Conservation (phyloP, 768 basidiomycete genomes). For the Tulasnella sp. region DNA sequence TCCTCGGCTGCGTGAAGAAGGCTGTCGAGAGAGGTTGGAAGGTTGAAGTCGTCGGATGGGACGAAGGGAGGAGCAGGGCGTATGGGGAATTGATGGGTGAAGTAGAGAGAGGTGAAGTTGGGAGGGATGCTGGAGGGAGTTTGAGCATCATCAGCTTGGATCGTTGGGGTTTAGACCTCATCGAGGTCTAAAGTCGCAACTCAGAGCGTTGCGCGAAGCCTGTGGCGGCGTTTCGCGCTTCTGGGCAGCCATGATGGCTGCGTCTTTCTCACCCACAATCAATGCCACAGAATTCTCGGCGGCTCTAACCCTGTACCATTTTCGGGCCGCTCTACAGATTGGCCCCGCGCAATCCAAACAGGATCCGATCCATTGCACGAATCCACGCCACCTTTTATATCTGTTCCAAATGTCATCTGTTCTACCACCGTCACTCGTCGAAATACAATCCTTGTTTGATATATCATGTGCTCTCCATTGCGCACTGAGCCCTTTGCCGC, state of each 20-base stretch:
- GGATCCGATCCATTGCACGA: no score
- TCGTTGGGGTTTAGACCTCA: slow-evolving; percentile 48
- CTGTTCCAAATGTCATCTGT: no score
- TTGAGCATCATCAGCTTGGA: slow-evolving; percentile 48
- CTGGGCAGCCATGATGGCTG: no score
- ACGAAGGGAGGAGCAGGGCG: slow-evolving; percentile 63
- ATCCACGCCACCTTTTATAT: no score
- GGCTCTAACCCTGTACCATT: no score
- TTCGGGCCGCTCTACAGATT: no score
- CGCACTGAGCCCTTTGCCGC: no score
- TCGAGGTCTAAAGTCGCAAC: slow-evolving; percentile 20
- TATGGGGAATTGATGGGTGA: slow-evolving; percentile 39
- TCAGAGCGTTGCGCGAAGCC: neutral
- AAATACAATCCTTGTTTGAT: no score
- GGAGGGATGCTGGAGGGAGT: slow-evolving; percentile 10
- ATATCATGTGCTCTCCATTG: no score
- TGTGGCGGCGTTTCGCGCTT: neutral
- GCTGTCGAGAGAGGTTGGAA: slow-evolving; percentile 85
- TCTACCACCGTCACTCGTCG: no score
- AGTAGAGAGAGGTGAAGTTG: slow-evolving; percentile 41
- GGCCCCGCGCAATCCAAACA: no score
- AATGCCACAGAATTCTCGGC: neutral
- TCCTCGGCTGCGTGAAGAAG: slow-evolving; percentile 73
- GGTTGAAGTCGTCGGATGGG: slow-evolving; percentile 93
- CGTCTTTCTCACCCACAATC: no score